Conservation (phyloP, 1,284 basidiomycete species). For the Malassezia yamatoensis region DNA sequence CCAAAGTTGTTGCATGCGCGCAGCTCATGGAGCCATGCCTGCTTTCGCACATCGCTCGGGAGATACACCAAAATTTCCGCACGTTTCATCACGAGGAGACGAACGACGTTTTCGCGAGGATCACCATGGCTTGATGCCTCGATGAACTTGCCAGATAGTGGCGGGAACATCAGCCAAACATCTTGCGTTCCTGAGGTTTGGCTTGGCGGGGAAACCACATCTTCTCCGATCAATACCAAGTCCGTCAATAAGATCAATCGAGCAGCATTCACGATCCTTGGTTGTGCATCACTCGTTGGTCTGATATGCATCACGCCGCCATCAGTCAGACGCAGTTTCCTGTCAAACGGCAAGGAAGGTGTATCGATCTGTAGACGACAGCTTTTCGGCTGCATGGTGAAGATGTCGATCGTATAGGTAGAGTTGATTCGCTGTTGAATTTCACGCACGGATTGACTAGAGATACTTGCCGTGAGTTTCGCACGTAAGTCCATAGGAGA, state of each 20-base stretch:
- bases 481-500: neutral
- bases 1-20: conserved; percentile 75
- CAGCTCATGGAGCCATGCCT: conserved; percentile 65
- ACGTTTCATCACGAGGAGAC: conserved; percentile 76
- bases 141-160: conserved; percentile 71
- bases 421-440: conserved; percentile 73
- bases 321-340: conserved; percentile 64
- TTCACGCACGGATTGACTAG: conserved; percentile 50
- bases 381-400: conserved; percentile 81
- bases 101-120: conserved; percentile 56
- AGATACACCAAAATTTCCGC: conserved; percentile 64
- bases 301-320: conserved; percentile 42
- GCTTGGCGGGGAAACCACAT: conserved; percentile 17
- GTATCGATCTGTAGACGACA: conserved; percentile 85
- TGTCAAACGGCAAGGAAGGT: conserved; percentile 66
- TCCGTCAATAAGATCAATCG: conserved; percentile 86
- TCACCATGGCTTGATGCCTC: conserved; percentile 54
- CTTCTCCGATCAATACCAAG: conserved; percentile 64
- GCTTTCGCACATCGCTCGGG: conserved; percentile 56
- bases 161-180: conserved; percentile 90
- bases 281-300: neutral
- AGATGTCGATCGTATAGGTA: conserved; percentile 76
- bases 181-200: conserved; percentile 50
- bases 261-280: conserved; percentile 1
- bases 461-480: conserved; percentile 7